Evolutionary conservation across 768 basidiomycete species (phyloP).

Genomic region (Daedaleopsis sinensis): DNA sequence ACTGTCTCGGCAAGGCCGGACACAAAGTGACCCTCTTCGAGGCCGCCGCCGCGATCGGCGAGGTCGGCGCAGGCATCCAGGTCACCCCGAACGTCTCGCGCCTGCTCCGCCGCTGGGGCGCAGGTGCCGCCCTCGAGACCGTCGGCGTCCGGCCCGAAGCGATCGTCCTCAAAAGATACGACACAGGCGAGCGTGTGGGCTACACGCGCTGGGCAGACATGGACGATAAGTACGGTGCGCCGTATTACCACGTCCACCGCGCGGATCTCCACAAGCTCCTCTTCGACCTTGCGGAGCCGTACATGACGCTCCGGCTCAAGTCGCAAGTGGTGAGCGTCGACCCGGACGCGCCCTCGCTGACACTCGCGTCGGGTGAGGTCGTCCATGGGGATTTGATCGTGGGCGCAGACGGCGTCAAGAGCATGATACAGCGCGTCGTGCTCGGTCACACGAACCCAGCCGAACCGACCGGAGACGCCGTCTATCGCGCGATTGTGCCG

Average conservation of each 20-base stretch:
- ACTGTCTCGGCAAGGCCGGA: constrained; percentile 42
- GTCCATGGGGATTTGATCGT: constrained; percentile 40
- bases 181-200: constrained; percentile 40
- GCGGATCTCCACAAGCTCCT: constrained; percentile 46
- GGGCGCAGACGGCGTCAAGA: constrained; percentile 50
- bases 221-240: constrained; percentile 40
- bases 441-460: constrained; percentile 47
- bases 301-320: constrained; percentile 36
- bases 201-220: constrained; percentile 38
- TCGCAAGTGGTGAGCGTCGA: constrained; percentile 35
- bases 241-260: constrained; percentile 47
- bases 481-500: constrained; percentile 58
- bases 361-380: constrained; percentile 39
- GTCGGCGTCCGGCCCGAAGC: constrained; percentile 40
- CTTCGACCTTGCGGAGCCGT: constrained; percentile 36
- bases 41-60: constrained; percentile 40
- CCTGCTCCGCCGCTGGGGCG: constrained; percentile 42
- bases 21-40: constrained; percentile 44
- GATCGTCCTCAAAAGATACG: constrained; percentile 41
- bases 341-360: constrained; percentile 37
- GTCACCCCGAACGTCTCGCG: constrained; percentile 44
- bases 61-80: constrained; percentile 47
- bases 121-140: constrained; percentile 33
- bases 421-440: constrained; percentile 51
- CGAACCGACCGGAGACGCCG: constrained; percentile 60